Percentiles rank a stretch among this genome's conserved stretches.
These are phyloP conservation scores for Plectosphaerella cucumerina DNA, from an alignment of 2,329 filamentous ascomycete species.

Conservation along the genomic window DNA sequence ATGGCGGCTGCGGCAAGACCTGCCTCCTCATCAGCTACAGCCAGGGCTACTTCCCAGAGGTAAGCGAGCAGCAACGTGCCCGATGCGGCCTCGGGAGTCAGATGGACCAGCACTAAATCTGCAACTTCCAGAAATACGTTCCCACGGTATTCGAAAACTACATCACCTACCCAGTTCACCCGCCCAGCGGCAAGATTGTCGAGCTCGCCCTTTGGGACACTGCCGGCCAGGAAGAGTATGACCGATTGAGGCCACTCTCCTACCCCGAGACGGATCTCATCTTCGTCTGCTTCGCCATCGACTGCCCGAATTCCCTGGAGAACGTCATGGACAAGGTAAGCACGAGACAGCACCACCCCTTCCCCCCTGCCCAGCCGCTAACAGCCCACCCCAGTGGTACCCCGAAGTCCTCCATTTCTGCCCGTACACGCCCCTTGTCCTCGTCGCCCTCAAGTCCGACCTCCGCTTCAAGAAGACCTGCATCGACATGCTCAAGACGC, in stretches of 20 bases:
- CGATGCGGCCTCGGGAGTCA: neutral
- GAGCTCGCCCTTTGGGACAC: constrained; percentile 98
- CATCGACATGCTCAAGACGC: constrained; percentile 97
- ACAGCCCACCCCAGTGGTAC: constrained; percentile 71
- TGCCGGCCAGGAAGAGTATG: constrained; percentile 97
- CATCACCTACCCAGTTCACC: constrained; percentile 93
- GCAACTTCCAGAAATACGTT: constrained; percentile 83
- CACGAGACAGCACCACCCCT: neutral
- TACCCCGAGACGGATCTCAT: constrained; percentile 98
- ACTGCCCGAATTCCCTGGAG: constrained; percentile 95
- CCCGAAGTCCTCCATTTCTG: constrained; percentile 99
- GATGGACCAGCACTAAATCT: neutral
- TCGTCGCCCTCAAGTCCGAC: constrained; percentile 95
- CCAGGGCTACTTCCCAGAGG: constrained; percentile 98
- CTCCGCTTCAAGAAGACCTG: constrained; percentile 92
- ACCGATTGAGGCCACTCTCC: constrained; percentile 88
- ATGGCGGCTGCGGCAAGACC: constrained; percentile 97
- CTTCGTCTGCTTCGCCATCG: constrained; percentile 98
- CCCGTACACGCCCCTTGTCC: constrained; percentile 91
- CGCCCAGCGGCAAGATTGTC: constrained; percentile 84
- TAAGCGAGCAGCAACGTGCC: constrained; percentile 38
- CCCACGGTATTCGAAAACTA: constrained; percentile 99
- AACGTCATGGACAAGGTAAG: constrained; percentile 98
- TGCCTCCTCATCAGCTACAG: constrained; percentile 98
- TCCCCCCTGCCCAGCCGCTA: constrained; percentile 11